Conservation (phyloP, 805 yeast genomes). For the Cyberlindnera euphorbiae region DNA sequence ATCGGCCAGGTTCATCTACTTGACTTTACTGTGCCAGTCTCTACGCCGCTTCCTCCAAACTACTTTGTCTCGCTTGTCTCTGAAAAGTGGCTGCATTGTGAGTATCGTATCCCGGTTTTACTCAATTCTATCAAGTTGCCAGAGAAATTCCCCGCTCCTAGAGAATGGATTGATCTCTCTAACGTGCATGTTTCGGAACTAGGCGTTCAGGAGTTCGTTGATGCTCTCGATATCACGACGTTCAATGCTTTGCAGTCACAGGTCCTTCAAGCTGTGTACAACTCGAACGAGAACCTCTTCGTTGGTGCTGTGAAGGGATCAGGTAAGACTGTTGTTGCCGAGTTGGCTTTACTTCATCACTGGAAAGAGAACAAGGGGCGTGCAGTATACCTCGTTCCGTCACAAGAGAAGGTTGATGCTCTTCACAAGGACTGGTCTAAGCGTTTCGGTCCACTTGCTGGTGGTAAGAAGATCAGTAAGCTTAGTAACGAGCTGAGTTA, state of each 20-base stretch:
- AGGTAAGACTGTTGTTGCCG: conserved; percentile 71
- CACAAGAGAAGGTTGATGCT: conserved; percentile 48
- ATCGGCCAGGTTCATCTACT: conserved; percentile 51
- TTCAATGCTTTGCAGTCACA: conserved; percentile 79
- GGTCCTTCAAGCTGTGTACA: conserved; percentile 54
- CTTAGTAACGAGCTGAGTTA: conserved; percentile 46
- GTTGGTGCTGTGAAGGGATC: conserved; percentile 72
- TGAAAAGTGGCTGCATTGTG: conserved; percentile 83
- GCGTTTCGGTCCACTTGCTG: conserved; percentile 43
- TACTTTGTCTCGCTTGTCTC: conserved; percentile 69
- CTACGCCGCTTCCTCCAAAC: conserved; percentile 57
- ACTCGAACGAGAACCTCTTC: conserved; percentile 53
- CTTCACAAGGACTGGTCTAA: conserved; percentile 48
- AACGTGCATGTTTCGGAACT: conserved; percentile 46
- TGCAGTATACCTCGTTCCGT: conserved; percentile 66
- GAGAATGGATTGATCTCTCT: conserved; percentile 50
- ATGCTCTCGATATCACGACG: conserved; percentile 39
- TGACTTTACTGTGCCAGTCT: conserved; percentile 62
- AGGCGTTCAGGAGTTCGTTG: conserved; percentile 41
- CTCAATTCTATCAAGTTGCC: conserved; percentile 53
- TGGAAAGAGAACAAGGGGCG: conserved; percentile 71
- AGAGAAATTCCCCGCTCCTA: conserved; percentile 56
- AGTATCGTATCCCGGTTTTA: conserved; percentile 54
- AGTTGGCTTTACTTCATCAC: conserved; percentile 64
- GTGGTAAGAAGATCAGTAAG: conserved; percentile 52